Evolutionary conservation across 352 stramenopile genomes (phyloP), one percentile per base, ranked within the genome.

Genomic region (Pythium grandisporangium): DNA sequence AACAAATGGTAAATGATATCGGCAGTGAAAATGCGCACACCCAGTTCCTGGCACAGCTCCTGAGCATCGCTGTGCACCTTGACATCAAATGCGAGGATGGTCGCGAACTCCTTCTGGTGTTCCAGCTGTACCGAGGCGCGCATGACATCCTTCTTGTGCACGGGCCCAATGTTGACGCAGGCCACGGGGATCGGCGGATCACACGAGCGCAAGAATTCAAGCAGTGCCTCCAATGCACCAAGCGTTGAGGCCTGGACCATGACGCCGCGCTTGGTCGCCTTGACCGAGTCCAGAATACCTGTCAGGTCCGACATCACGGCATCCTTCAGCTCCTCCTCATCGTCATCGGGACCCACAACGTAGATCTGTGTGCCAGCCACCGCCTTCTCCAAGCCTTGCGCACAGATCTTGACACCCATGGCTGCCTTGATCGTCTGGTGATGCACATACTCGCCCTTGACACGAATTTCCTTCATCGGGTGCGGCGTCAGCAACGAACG

Each of bases 1-100:
- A 99, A 99, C 39, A 99, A 71, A 74, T 99, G 96, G 72, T 99
- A 99, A 69, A 99, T 99, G 58, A 99, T 99, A 56, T 99, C 96
- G 23, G 96, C 96, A 14, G 95, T 99, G 73, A 99, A 99, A 60
- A 99, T 98, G 30, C 88, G 75, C 36, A 99, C 95, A 48, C 92
- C 89, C 32, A 97, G 80, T 40, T 98, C 90, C 35, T 92, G 55
- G 6, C 93, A 72, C 45, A 95, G 56, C 61, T 95, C 79, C 32
- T 69, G 75, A 5, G 96, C 96, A 37, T 99, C 96, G 37, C 59
- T 79, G 59, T 98, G 90, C 20, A 99, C 88, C 48, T 97, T 96
- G 37, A 99, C 95, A 62, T 99, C 96, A 57, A 99, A 99, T 23
- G 95, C 96, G 21, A 99, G 62, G 48, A 99, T 98, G 6, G 93